These are phyloP conservation scores for Alternaria ethzedia DNA, from an alignment of 2,329 filamentous ascomycete species.

Conservation along the genomic window DNA sequence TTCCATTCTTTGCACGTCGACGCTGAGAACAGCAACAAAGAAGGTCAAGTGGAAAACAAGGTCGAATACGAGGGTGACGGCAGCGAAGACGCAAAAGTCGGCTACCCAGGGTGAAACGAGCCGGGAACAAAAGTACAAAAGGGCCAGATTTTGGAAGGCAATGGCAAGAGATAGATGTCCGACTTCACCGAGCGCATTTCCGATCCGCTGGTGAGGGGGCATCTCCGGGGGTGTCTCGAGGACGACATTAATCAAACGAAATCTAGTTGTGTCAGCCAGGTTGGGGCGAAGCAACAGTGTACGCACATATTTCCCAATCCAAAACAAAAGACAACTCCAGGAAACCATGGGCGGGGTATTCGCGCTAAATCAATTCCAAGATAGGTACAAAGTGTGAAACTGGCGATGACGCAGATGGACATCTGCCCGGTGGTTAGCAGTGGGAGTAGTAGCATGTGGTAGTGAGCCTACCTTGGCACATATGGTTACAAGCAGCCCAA, in stretches of 20 bases:
- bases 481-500: slow-evolving; percentile 75
- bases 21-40: slow-evolving; percentile 78
- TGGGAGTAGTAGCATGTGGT: not conserved
- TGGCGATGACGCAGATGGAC: slow-evolving; percentile 74
- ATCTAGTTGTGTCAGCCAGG: slow-evolving; percentile 49
- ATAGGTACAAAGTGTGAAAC: slow-evolving; percentile 79
- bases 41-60: slow-evolving; percentile 81
- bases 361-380: slow-evolving; percentile 76
- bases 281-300: not conserved
- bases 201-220: slow-evolving; percentile 71
- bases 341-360: slow-evolving; percentile 76
- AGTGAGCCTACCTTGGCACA: slow-evolving; percentile 61
- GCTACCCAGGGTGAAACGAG: slow-evolving; percentile 73
- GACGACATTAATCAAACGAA: slow-evolving; percentile 78
- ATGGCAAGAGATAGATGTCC: slow-evolving; percentile 72
- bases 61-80: slow-evolving; percentile 76
- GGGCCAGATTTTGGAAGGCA: slow-evolving; percentile 70
- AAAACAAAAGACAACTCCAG: slow-evolving; percentile 76
- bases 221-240: slow-evolving; percentile 73
- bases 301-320: slow-evolving; percentile 74
- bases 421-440: slow-evolving; percentile 52
- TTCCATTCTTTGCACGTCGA: slow-evolving; percentile 78
- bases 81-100: slow-evolving; percentile 78
- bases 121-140: slow-evolving; percentile 70
- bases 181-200: slow-evolving; percentile 75